These are phyloP conservation scores for Anthoceros angustus DNA, from an alignment of 225 moss, liverwort and hornwort species.

Conservation along the genomic window DNA sequence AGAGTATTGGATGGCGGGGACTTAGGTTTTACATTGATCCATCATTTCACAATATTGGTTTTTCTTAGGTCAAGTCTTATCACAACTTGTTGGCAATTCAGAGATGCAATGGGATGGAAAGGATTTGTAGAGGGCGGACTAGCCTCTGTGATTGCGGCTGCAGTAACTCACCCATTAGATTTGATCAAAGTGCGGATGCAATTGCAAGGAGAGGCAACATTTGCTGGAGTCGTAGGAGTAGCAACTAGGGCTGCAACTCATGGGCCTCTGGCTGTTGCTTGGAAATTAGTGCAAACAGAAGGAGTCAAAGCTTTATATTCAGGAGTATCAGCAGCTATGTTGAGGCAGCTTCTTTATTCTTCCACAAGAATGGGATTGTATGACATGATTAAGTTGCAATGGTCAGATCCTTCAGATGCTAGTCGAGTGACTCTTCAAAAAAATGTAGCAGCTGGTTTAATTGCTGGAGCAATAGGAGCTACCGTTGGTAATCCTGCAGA, in stretches of 20 bases:
- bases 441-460: conserved; percentile 42
- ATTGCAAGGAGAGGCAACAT: conserved; percentile 32
- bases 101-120: conserved; percentile 54
- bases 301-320: conserved; percentile 57
- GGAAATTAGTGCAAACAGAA: conserved; percentile 46
- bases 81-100: no score
- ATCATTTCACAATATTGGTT: no score
- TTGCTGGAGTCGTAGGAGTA: conserved; percentile 28
- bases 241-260: conserved; percentile 8
- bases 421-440: conserved; percentile 40
- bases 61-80: no score
- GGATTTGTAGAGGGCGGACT: conserved; percentile 65
- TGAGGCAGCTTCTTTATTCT: conserved; percentile 61
- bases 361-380: conserved; percentile 65
- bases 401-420: conserved; percentile 24
- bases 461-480: conserved; percentile 45
- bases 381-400: conserved; percentile 39
- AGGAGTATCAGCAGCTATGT: conserved; percentile 54
- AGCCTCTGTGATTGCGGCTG: conserved; percentile 63
- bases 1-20: no score
- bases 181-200: conserved; percentile 90
- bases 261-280: conserved; percentile 22
- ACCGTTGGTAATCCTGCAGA: conserved; percentile 64
- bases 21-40: no score
- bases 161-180: conserved; percentile 66